Base-by-base conservation (phyloP, 371 early-diverging fungal genomes). In the Thermomucor indicae-seudaticae region DNA sequence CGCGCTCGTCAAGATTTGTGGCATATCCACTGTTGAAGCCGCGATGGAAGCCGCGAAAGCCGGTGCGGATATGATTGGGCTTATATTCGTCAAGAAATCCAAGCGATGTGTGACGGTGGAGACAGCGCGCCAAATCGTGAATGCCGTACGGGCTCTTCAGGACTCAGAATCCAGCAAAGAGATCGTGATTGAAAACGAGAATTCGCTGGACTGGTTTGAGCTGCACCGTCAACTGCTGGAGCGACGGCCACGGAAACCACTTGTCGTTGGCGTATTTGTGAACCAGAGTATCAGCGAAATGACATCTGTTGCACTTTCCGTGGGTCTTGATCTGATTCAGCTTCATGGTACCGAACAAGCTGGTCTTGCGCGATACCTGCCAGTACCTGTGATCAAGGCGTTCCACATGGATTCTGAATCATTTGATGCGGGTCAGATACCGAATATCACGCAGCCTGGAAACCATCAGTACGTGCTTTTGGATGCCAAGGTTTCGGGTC, bases 261-360 rank as follows among this genome's bases (percentile, higher is more conserved):
- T 92, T 48, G 67, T 93, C 8, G 94, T 95, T 1, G 98, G 97
- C 19, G 97, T 98, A 1, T 97, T 98, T 69, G 84, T 84, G 56
- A 88, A 95, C 62, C 90, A 92, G 45, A 55, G 85, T 0, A 53
- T 88, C 23, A 89, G 85, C 37, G 72, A 90, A 40, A 91, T 96
- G 59, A 77, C 79, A n/a, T 58, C 64, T 4, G 73, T 89, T 2
- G 88, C 83, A 0, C 59, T 67, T 11, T 57, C 63, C 6, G 81
- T 85, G 20, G 84, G 85, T 8, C 75, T 97, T 29, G 97, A 97
- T 64, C 50, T 94, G 19, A 87, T 96, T 19, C 98, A 98, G 70
- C 75, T 97, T 51, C 98, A 98, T 63, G 95, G 95, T 0, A 71
- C 80, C 14, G 96, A 95, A 65, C 61, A 84, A 4, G 61, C 79